Base-by-base conservation (phyloP, 2,329 filamentous ascomycete species). In the Onygenales sp. region DNA sequence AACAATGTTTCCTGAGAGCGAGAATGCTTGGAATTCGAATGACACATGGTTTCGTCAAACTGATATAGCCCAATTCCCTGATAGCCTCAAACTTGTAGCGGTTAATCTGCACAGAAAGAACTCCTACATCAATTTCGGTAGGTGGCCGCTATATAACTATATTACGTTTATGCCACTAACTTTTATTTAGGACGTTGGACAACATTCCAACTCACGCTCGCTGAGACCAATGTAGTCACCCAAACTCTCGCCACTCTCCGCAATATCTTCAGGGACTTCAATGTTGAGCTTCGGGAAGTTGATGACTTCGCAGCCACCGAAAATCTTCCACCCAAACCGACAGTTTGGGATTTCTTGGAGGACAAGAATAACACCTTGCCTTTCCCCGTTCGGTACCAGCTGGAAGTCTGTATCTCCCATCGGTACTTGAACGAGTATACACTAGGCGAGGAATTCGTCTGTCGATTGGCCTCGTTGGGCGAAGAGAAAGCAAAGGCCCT, bases 351-450 rank as follows among this genome's bases (percentile, higher is more conserved):
- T 32, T 57, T 72, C 39, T 59, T 60, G 59, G 56, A 67, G 21
- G 57, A 65, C 21, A 60, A 57, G 8, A 67, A 70, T 57, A 61
- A 74, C 33, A 59, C 70, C 52, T 74, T 92, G 3, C 72, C 81
- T 0, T 96, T 90, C 56, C 72, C 82, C 0, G 81, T 95, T 1
- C 81, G 88, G 13, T 98, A 97, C 64, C 90, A 95, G 65, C 79
- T 98, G 0, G 92, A 98, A 67, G 91, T 89, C 0, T 97, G 92
- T 65, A 77, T 97, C n/a, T 95, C 91, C 0, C 81, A 86, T 32
- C 83, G 84, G 0, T 76, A 83, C 27, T 71, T 98, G 10, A 85
- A 85, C 51, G 92, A 96, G 66, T 81, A 88, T 64, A 86, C 80
- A 46, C 78, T 97, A 44, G 78, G 74, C 1, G 65, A 69, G 1